Percentiles rank a stretch among this genome's conserved stretches.
These are phyloP conservation scores for Pyrrhoderma lamaoense DNA, from an alignment of 1,284 basidiomycete genomes.

Conservation along the genomic window DNA sequence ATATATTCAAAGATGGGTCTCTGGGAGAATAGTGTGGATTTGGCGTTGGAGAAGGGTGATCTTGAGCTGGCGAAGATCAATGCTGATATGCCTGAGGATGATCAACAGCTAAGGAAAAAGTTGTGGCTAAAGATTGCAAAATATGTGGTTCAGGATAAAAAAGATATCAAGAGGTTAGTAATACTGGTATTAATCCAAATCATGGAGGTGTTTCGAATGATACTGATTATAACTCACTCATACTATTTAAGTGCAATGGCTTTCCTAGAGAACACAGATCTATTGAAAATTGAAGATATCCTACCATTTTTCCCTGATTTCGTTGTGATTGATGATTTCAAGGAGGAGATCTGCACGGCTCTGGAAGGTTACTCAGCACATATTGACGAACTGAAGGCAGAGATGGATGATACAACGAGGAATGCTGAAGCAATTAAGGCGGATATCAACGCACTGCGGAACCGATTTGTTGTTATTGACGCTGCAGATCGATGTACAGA, in stretches of 20 bases:
- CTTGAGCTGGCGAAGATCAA: slow-evolving; percentile 89
- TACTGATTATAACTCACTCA: slow-evolving; percentile 6
- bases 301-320: slow-evolving; percentile 99
- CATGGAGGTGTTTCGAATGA: slow-evolving; percentile 7
- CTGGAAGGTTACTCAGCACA: slow-evolving; percentile 91
- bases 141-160: slow-evolving; percentile 95
- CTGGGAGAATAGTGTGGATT: slow-evolving; percentile 93
- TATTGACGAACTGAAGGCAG: slow-evolving; percentile 84
- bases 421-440: slow-evolving; percentile 91
- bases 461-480: slow-evolving; percentile 92
- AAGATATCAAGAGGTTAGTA: slow-evolving; percentile 92
- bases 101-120: slow-evolving; percentile 82
- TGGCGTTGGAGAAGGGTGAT: slow-evolving; percentile 91
- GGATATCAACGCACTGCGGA: slow-evolving; percentile 81
- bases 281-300: slow-evolving; percentile 98
- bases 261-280: slow-evolving; percentile 88
- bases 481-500: slow-evolving; percentile 80
- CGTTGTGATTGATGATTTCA: slow-evolving; percentile 99
- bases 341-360: slow-evolving; percentile 95
- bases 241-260: slow-evolving; percentile 73
- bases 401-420: slow-evolving; percentile 94
- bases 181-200: too few species aligned
- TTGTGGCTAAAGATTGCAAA: slow-evolving; percentile 97
- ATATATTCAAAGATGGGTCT: slow-evolving; percentile 98
- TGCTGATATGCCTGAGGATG: slow-evolving; percentile 90